A percentile compares a stretch with the other conserved stretches of the same genome.
These are phyloP conservation scores for Draba incana DNA, from an alignment of 345 rosid genomes.

Conservation along the genomic window DNA sequence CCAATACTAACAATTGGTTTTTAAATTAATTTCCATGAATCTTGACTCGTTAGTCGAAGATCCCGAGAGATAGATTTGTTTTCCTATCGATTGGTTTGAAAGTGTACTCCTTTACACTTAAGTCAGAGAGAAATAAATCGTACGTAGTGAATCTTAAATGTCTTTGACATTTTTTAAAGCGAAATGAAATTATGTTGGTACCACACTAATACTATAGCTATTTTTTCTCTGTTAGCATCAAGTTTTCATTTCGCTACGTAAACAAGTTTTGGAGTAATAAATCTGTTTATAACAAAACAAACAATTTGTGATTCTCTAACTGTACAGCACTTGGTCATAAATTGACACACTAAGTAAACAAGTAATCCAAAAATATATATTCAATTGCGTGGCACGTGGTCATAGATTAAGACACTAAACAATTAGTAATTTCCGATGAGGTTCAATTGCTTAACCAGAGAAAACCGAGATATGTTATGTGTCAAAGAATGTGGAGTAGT, in stretches of 20 bases:
- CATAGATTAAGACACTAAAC: too few relatives aligned
- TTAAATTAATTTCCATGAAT: too few relatives aligned
- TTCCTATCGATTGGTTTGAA: background rate
- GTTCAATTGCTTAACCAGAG: too few relatives aligned
- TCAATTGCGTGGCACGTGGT: too few relatives aligned
- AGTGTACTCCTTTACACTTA: background rate
- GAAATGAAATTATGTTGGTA: background rate
- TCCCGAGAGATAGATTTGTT: constrained; percentile 19
- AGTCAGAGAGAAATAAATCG: constrained; percentile 14
- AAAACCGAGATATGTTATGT: too few relatives aligned
- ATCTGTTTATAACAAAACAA: background rate
- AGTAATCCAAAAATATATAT: too few relatives aligned
- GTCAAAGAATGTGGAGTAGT: too few relatives aligned
- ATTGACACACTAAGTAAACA: background rate
- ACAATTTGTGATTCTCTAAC: background rate
- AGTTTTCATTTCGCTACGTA: background rate
- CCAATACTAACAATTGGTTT: too few relatives aligned
- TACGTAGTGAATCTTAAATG: too few relatives aligned
- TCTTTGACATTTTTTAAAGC: background rate
- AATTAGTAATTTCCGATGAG: too few relatives aligned
- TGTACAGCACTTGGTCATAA: constrained; percentile 9
- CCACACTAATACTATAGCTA: background rate
- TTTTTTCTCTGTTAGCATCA: background rate
- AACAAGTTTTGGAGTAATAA: background rate
- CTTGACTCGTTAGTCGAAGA: constrained; percentile 28